Evolutionary conservation across 2,329 filamentous ascomycete species (phyloP).

Genomic region (Diaporthe citriasiana): DNA sequence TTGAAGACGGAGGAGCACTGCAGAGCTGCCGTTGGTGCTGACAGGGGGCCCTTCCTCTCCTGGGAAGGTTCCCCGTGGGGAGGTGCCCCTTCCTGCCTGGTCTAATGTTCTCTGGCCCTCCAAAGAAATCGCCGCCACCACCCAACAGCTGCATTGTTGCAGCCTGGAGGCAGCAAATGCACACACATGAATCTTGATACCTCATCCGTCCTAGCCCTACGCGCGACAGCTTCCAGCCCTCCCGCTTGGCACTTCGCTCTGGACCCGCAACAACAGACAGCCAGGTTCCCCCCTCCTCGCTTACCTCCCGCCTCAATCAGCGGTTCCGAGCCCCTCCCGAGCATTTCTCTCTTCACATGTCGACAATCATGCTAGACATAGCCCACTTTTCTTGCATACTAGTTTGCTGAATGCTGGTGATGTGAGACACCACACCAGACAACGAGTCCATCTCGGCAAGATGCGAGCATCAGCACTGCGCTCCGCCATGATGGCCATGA

Average conservation of each 20-base stretch:
- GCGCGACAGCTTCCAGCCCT: neutral
- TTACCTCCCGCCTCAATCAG: neutral
- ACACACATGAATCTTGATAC: conserved; percentile 20
- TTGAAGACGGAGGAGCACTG: neutral
- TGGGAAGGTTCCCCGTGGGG: conserved; percentile 1
- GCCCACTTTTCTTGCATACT: neutral
- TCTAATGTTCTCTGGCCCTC: conserved; percentile 12
- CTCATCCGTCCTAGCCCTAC: conserved; percentile 28
- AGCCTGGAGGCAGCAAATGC: neutral
- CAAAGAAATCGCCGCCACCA: neutral
- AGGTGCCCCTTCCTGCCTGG: neutral
- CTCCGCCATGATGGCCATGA: neutral
- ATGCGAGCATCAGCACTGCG: conserved; percentile 26
- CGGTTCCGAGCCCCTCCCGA: neutral
- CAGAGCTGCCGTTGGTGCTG: neutral
- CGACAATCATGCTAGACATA: neutral
- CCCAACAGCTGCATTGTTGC: neutral
- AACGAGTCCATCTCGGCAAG: neutral
- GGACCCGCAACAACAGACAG: neutral
- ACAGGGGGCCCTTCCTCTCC: neutral
- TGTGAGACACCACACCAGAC: conserved; percentile 16
- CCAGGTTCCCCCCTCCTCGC: neutral
- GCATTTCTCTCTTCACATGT: neutral
- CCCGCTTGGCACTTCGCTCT: neutral
- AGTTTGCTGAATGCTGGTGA: neutral